These are phyloP conservation scores for Rhodotorula sphaerocarpa DNA, from an alignment of 768 basidiomycete species.

Conservation along the genomic window DNA sequence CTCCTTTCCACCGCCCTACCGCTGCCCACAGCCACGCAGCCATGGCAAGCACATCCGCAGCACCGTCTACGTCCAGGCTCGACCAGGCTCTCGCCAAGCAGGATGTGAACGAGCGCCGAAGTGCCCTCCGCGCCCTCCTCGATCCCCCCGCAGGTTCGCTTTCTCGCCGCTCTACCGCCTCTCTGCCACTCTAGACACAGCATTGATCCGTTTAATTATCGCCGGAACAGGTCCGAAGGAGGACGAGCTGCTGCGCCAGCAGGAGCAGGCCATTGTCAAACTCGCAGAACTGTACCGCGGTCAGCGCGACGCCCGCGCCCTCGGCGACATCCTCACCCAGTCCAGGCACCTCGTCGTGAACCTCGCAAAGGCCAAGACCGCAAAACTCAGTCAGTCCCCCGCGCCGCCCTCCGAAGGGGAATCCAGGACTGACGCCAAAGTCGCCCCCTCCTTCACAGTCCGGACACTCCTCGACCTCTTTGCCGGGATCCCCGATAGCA, in stretches of 20 bases:
- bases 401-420: not conserved
- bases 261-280: constrained; percentile 74
- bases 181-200: no score
- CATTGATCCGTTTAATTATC: not conserved
- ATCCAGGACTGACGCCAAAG: not conserved
- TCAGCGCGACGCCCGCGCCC: constrained; percentile 48
- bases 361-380: constrained; percentile 95
- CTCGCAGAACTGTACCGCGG: constrained; percentile 81
- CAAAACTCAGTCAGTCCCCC: constrained; percentile 69
- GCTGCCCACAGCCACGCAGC: not conserved
- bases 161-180: constrained; percentile 39
- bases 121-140: constrained; percentile 1
- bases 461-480: constrained; percentile 90
- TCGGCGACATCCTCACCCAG: constrained; percentile 75
- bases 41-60: not conserved
- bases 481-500: constrained; percentile 63
- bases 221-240: constrained; percentile 20
- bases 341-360: constrained; percentile 80
- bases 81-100: not conserved
- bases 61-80: not conserved
- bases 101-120: not conserved
- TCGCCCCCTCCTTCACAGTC: constrained; percentile 50
- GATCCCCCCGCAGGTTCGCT: constrained; percentile 39
- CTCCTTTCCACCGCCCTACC: not conserved
- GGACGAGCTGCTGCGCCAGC: constrained; percentile 61